Conservation (phyloP, 2,329 filamentous ascomycete genomes). For the Elsinoe arachidis region DNA sequence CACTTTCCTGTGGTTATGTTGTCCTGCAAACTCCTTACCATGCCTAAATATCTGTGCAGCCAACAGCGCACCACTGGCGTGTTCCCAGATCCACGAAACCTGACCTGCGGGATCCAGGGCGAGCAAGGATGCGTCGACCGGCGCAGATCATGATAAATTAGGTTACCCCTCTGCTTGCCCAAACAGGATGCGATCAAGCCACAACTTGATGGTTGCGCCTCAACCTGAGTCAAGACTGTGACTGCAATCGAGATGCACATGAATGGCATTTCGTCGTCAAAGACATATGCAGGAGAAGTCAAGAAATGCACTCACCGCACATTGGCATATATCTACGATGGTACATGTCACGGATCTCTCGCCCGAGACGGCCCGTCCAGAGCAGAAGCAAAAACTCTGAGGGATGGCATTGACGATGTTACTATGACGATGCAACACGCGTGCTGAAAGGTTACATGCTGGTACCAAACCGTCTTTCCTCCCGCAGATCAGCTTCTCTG, state of each 20-base stretch:
- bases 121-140: not conserved
- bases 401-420: slow-evolving; percentile 3
- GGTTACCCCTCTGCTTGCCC: slow-evolving; percentile 1
- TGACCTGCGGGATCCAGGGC: not conserved
- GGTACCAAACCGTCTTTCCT: not conserved
- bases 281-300: not conserved
- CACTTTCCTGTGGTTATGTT: too few species aligned
- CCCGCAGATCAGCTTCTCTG: not conserved
- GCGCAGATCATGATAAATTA: slow-evolving; percentile 1
- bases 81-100: not conserved
- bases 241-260: not conserved
- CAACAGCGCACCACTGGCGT: not conserved
- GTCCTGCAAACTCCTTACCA: too few species aligned
- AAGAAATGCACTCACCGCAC: not conserved
- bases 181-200: not conserved
- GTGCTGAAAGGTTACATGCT: not conserved
- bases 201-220: not conserved
- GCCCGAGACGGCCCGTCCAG: not conserved
- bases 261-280: not conserved
- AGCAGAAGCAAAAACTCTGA: slow-evolving; percentile 9
- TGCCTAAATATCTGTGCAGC: too few species aligned
- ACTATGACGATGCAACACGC: slow-evolving; percentile 7
- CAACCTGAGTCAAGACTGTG: not conserved
- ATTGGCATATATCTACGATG: not conserved
- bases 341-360: slow-evolving; percentile 2